Base-by-base conservation (phyloP, 495 filamentous ascomycete genomes). In the Aspergillus sclerotiicarbonarius region DNA sequence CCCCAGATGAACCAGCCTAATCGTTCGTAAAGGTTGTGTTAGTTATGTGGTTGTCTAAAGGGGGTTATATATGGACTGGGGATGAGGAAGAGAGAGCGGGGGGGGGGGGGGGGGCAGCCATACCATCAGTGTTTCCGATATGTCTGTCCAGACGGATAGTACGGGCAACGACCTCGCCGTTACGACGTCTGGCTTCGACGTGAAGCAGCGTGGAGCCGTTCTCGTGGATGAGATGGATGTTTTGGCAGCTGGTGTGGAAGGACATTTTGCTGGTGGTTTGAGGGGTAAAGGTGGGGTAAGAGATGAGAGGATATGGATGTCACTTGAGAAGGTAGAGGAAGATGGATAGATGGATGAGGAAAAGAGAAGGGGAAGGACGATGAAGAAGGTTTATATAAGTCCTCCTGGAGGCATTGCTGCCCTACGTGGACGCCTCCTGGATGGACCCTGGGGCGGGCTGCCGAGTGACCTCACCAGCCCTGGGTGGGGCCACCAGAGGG, bases 1-100 rank as follows among this genome's bases (percentile, higher is more conserved):
- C 60, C 63, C 63, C 63, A 65, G 49, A 60, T 54, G 56, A 65
- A 65, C 53, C 57, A 60, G 16, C 63, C 63, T 65, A 16, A 50
- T 4, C 8, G 18, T 2, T 51, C 25, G 15, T 13, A 5, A 32
- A 18, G 16, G 5, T 4, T 12, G 15, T 8, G 29, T 46, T n/a
- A n/a, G 43, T 54, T 25, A 47, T 35, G 5, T 7, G n/a, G 31
- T 18, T 15, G 44, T 21, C 45, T n/a, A 2, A 32, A 25, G 31
- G n/a, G 31, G 12, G 25, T 25, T n/a, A 6, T 3, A 56, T 21
- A 15, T 30, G 47, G 12, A 51, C 8, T 12, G 29, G 9, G 12
- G 20, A 9, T 5, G 16, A 16, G 13, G 18, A 53, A 19, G 51
- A 5, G 12, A 19, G 10, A 19, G 18, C 6, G 8, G 19, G 48